phyloP scores from a whole-genome alignment of 305 asterid genomes.

The Fraxinus angustifolia region DNA sequence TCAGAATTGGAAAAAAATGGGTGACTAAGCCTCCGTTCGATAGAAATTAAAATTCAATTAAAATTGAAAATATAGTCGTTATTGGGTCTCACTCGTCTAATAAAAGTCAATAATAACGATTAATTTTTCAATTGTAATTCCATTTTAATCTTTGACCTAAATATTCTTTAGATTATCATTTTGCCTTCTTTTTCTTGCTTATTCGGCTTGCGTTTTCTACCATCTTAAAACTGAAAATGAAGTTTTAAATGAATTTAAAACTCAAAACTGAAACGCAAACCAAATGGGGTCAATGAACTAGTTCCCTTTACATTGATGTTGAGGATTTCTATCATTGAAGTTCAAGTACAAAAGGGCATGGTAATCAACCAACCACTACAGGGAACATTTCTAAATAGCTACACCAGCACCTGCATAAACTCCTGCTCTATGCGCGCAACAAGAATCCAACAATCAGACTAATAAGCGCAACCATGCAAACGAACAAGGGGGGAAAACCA shows the following conservation, averaged over 20 bases:
- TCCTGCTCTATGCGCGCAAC: slow-evolving; percentile 33
- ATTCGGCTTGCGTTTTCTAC: background rate
- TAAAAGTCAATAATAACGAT: no score
- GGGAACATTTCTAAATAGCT: slow-evolving; percentile 17
- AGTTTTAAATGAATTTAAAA: background rate
- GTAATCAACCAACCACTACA: slow-evolving; percentile 25
- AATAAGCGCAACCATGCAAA: slow-evolving; percentile 67
- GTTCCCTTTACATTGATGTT: slow-evolving; percentile 28
- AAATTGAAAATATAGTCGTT: background rate
- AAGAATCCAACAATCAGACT: slow-evolving; percentile 52
- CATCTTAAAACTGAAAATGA: background rate
- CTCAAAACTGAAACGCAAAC: background rate
- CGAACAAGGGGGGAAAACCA: slow-evolving; percentile 77
- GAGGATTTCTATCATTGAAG: slow-evolving; percentile 24
- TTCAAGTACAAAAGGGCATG: slow-evolving; percentile 19
- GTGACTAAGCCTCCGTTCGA: no score
- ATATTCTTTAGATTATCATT: background rate
- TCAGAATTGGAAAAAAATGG: no score
- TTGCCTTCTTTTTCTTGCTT: background rate
- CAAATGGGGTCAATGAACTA: slow-evolving; percentile 13
- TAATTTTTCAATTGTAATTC: no score
- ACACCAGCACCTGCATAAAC: background rate
- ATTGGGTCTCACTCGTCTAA: no score
- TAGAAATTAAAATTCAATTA: no score
- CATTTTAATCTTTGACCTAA: background rate